Percentiles rank a stretch among this genome's conserved stretches.
These are phyloP conservation scores for Lasiosphaeria ovina DNA, from an alignment of 495 filamentous ascomycete genomes.

Conservation along the genomic window DNA sequence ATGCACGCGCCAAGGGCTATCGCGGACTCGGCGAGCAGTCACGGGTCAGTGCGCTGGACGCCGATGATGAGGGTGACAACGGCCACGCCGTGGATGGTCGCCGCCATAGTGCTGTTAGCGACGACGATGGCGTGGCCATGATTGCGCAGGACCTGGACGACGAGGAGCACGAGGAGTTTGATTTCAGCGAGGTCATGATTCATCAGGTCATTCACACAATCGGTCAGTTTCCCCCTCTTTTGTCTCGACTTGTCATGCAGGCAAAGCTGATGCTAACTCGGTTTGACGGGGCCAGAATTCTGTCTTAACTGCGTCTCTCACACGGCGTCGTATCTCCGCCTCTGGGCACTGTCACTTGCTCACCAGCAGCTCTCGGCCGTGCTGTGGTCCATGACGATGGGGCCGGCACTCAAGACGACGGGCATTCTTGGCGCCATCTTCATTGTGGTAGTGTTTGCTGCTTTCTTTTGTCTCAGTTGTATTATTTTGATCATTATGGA, in stretches of 20 bases:
- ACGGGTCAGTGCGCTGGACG: constrained; percentile 80
- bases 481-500: constrained; percentile 65
- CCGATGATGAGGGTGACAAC: constrained; percentile 63
- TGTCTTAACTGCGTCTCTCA: constrained; percentile 99
- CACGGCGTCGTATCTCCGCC: constrained; percentile 96
- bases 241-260: neutral
- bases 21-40: constrained; percentile 85
- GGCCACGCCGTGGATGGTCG: constrained; percentile 39
- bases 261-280: constrained; percentile 3
- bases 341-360: constrained; percentile 95
- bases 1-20: constrained; percentile 82
- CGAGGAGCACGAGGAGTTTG: constrained; percentile 90
- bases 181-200: constrained; percentile 95
- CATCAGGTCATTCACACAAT: constrained; percentile 99
- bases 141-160: constrained; percentile 74
- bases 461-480: constrained; percentile 85
- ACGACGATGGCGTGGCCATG: constrained; percentile 86
- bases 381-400: constrained; percentile 94
- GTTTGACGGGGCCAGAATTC: constrained; percentile 63
- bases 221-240: constrained; percentile 52
- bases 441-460: constrained; percentile 72
- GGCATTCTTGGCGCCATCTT: constrained; percentile 72
- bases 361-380: constrained; percentile 97
- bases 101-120: constrained; percentile 72
- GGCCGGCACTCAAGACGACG: constrained; percentile 62